Evolutionary conservation across 306 rosid genomes (phyloP).

Genomic region (Castanea sativa): DNA sequence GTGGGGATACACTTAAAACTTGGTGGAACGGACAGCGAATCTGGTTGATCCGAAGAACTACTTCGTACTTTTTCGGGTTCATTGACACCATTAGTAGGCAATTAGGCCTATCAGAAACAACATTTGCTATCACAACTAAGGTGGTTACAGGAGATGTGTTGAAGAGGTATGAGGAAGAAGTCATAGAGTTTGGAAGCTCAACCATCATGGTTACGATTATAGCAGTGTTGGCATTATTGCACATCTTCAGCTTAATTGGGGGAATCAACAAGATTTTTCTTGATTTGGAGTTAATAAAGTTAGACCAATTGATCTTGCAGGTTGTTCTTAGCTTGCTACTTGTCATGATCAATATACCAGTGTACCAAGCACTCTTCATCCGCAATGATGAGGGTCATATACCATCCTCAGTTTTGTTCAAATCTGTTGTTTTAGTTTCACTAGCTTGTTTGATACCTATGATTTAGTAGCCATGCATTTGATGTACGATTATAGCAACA

Average conservation of each 20-base stretch:
- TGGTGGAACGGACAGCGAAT: constrained; percentile 73
- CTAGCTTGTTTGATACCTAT: constrained; percentile 19
- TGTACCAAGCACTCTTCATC: constrained; percentile 57
- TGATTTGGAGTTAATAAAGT: background rate
- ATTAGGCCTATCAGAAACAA: constrained; percentile 50
- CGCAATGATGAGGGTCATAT: constrained; percentile 49
- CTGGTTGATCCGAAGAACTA: constrained; percentile 44
- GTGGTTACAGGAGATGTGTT: constrained; percentile 39
- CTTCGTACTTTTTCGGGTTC: constrained; percentile 49
- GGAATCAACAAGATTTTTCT: constrained; percentile 35
- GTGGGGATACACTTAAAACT: constrained; percentile 39
- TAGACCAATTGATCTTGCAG: constrained; percentile 22
- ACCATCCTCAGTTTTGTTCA: constrained; percentile 43
- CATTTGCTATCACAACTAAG: constrained; percentile 46
- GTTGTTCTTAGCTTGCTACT: constrained; percentile 17
- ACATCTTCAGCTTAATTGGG: constrained; percentile 36
- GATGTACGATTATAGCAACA: background rate
- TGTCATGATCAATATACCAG: constrained; percentile 22
- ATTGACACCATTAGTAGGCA: constrained; percentile 38
- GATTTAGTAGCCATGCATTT: background rate
- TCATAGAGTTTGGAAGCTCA: constrained; percentile 62
- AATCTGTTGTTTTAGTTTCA: constrained; percentile 41
- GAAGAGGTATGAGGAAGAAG: constrained; percentile 46
- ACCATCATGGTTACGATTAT: constrained; percentile 36
- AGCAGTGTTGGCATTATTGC: constrained; percentile 51